phyloP scores from a whole-genome alignment of 495 filamentous ascomycete genomes.

The Schizothecium vesticola region DNA sequence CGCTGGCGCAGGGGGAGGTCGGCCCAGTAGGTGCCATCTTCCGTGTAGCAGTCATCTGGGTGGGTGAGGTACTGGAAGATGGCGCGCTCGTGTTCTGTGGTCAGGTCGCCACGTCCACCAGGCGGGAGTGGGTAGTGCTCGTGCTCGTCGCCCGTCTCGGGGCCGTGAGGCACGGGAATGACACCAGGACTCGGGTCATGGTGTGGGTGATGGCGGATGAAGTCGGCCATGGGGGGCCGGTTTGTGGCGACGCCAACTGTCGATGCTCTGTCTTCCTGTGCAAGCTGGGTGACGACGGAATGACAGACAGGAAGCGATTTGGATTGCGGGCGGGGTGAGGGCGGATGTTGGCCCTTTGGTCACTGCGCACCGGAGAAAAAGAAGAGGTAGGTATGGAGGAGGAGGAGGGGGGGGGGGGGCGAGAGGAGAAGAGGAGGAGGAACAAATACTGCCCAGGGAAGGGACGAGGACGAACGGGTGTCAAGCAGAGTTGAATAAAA shows the following conservation, averaged over 20 bases:
- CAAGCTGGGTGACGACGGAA: neutral
- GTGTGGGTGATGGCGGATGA: conserved; percentile 34
- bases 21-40: conserved; percentile 83
- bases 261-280: neutral
- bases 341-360: neutral
- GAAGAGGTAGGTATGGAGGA: neutral
- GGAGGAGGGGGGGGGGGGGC: neutral
- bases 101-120: conserved; percentile 37
- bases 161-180: conserved; percentile 46
- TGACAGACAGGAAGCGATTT: neutral
- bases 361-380: neutral
- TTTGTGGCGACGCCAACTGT: neutral
- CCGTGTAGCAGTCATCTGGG: conserved; percentile 76
- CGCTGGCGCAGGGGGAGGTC: conserved; percentile 65
- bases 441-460: neutral
- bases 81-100: conserved; percentile 52
- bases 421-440: neutral
- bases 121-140: conserved; percentile 26
- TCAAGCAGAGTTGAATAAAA: neutral
- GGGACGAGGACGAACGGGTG: neutral
- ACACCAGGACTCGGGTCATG: conserved; percentile 39
- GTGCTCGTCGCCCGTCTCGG: conserved; percentile 39
- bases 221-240: conserved; percentile 21
- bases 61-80: conserved; percentile 70
- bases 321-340: neutral